Conservation (phyloP, 129 eudicot genomes). For the Artemisia tridentata region DNA sequence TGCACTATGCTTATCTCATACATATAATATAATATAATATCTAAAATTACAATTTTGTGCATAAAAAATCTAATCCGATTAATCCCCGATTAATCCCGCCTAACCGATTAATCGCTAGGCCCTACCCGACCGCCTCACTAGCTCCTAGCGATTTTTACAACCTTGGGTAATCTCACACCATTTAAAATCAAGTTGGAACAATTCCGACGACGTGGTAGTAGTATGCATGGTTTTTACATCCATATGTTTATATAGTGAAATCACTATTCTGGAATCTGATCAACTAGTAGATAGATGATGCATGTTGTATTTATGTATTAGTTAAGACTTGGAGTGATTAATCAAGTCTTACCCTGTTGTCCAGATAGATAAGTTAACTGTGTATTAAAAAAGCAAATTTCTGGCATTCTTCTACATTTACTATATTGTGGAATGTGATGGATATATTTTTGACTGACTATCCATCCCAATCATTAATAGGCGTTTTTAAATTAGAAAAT, state of each 20-base stretch:
- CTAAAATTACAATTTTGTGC: too few species aligned
- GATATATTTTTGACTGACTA: background rate
- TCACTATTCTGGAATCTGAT: background rate
- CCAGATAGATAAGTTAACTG: background rate
- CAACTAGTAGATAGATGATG: background rate
- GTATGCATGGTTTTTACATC: background rate
- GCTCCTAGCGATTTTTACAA: too few species aligned
- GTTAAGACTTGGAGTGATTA: background rate
- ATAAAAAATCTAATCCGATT: too few species aligned
- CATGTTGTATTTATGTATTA: background rate
- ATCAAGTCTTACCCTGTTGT: background rate
- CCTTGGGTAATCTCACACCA: too few species aligned
- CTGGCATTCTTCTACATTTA: background rate
- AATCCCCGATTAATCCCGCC: too few species aligned
- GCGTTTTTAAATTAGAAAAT: background rate
- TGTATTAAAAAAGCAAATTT: background rate
- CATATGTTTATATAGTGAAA: too few species aligned
- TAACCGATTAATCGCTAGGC: too few species aligned
- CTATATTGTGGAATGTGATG: slow-evolving; percentile 5
- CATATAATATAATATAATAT: too few species aligned
- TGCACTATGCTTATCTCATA: too few species aligned
- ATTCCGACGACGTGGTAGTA: too few species aligned
- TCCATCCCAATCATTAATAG: background rate
- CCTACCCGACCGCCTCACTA: too few species aligned
- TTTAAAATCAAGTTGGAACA: too few species aligned